A percentile compares a stretch with the other conserved stretches of the same genome.
These are phyloP conservation scores for Skeletonema tropicum DNA, from an alignment of 108 stramenopile species.

Conservation along the genomic window DNA sequence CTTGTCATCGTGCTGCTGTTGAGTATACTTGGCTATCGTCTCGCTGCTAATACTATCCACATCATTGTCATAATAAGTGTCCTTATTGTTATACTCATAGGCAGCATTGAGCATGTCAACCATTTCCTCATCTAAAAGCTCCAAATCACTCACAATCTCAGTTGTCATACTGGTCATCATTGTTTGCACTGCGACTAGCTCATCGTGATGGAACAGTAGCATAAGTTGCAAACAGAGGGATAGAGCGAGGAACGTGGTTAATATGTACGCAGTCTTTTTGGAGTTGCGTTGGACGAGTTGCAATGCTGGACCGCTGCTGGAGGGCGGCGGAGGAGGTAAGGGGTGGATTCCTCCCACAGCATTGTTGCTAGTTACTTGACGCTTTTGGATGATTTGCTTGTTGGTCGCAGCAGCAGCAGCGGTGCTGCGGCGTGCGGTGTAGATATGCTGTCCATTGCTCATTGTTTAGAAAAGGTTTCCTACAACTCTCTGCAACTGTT, in stretches of 20 bases:
- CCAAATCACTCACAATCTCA: conserved; percentile 6
- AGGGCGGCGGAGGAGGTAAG: background rate
- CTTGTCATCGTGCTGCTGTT: background rate
- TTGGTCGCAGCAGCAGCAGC: background rate
- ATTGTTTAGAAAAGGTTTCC: background rate
- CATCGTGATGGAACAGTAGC: conserved; percentile 24
- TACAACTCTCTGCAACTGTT: no score
- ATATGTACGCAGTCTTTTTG: conserved; percentile 18
- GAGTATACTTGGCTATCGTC: background rate
- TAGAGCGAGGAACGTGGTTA: conserved; percentile 26
- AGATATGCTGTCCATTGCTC: background rate
- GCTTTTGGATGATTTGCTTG: background rate
- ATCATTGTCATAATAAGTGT: background rate
- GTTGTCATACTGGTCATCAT: conserved; percentile 16
- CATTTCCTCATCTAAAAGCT: background rate
- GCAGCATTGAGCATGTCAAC: conserved; percentile 8
- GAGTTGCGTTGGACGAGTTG: conserved; percentile 5
- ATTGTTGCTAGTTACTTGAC: background rate
- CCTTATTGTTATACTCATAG: conserved; percentile 3
- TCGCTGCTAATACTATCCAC: background rate
- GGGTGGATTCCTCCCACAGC: background rate
- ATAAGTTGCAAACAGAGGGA: conserved; percentile 28
- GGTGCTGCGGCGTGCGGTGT: background rate
- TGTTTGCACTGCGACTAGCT: conserved; percentile 8
- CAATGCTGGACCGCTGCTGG: background rate